phyloP scores from a whole-genome alignment of 2,329 filamentous ascomycete species.

The Epicoccum sorghinum region DNA sequence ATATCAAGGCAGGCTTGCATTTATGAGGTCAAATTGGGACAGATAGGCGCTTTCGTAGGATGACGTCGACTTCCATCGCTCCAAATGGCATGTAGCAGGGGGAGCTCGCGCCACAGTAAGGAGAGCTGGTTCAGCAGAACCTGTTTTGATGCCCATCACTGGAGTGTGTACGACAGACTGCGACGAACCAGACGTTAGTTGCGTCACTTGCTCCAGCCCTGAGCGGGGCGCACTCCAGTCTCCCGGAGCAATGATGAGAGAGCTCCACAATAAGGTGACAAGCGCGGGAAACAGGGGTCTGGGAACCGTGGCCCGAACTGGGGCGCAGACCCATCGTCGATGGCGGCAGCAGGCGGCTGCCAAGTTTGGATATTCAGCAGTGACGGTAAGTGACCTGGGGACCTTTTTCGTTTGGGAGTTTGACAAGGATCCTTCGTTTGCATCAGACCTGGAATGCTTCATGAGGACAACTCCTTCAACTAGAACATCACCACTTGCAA shows the following conservation, averaged over 20 bases:
- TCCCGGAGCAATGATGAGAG: conserved; percentile 25
- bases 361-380: conserved; percentile 23
- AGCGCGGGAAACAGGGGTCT: conserved; percentile 29
- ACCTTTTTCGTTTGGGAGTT: neutral
- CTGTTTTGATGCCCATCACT: conserved; percentile 42
- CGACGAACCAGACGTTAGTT: conserved; percentile 37
- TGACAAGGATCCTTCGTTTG: neutral
- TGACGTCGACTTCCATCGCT: conserved; percentile 42
- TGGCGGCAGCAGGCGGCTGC: conserved; percentile 28
- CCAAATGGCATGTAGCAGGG: conserved; percentile 32
- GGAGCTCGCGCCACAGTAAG: conserved; percentile 45
- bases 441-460: neutral
- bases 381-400: conserved; percentile 24
- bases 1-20: conserved; percentile 30
- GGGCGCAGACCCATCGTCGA: conserved; percentile 41
- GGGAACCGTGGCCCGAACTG: conserved; percentile 39
- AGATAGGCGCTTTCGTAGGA: conserved; percentile 27
- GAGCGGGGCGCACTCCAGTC: conserved; percentile 42
- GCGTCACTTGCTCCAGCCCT: conserved; percentile 43
- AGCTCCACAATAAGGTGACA: conserved; percentile 36
- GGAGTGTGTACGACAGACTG: conserved; percentile 34
- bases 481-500: neutral
- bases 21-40: conserved; percentile 37
- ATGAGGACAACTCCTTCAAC: neutral
- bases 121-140: conserved; percentile 35